Conservation (phyloP, 495 filamentous ascomycete species). For the Oidiodendron maius region DNA sequence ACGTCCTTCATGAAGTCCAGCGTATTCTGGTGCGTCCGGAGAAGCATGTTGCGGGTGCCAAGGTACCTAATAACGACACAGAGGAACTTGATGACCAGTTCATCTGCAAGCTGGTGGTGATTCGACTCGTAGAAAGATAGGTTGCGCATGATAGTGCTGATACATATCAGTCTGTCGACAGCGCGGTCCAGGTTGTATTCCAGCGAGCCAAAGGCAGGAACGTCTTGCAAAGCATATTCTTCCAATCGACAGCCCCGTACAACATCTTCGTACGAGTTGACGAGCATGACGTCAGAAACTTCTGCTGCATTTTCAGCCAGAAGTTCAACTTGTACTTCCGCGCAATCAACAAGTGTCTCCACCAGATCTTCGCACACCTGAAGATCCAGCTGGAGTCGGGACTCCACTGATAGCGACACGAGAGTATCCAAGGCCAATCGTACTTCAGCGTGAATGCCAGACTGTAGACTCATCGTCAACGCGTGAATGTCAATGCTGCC, state of each 20-base stretch:
- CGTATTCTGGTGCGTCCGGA: conserved; percentile 74
- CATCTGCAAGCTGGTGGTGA: conserved; percentile 61
- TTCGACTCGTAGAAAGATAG: conserved; percentile 81
- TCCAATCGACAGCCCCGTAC: conserved; percentile 70
- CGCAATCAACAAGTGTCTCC: conserved; percentile 84
- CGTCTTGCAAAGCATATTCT: conserved; percentile 58
- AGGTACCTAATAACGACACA: conserved; percentile 77
- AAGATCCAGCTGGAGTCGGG: conserved; percentile 54
- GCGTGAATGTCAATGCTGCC: conserved; percentile 87
- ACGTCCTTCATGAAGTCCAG: conserved; percentile 97
- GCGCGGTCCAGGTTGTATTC: conserved; percentile 82
- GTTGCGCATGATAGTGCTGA: conserved; percentile 89
- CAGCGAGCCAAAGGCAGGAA: conserved; percentile 65
- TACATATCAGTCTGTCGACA: conserved; percentile 80
- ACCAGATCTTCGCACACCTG: conserved; percentile 81
- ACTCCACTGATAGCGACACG: conserved; percentile 61
- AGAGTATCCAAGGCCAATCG: conserved; percentile 83
- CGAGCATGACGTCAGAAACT: conserved; percentile 73
- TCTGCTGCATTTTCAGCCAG: conserved; percentile 75
- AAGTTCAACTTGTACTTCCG: conserved; percentile 76
- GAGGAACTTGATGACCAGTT: conserved; percentile 71
- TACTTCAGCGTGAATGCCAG: conserved; percentile 82
- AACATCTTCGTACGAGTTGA: conserved; percentile 84
- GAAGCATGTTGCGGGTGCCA: conserved; percentile 81
- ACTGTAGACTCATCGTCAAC: conserved; percentile 88